Base-by-base conservation (phyloP, 179 eudicot genomes). In the Silene noctiflora region DNA sequence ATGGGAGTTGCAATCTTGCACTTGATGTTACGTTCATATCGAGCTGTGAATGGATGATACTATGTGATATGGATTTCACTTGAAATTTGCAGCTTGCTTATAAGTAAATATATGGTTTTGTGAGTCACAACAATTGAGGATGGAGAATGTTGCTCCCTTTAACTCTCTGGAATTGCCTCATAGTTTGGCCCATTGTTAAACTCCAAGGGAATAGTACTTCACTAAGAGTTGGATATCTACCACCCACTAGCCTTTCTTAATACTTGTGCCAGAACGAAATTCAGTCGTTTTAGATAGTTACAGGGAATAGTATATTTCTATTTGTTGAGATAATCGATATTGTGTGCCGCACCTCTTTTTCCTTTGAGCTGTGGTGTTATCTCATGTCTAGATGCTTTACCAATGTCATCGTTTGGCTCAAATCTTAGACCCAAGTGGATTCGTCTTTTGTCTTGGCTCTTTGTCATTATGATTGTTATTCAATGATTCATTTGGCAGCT, bases 401-500 rank as follows among this genome's bases (percentile, higher is more conserved):
- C 27, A 25, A 3, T 5, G n/a, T n/a, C n/a, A n/a, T n/a, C n/a
- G 72, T 8, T 39, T 69, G 22, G 3, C n/a, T 19, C 21, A 31
- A 20, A 69, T 42, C 8, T 11, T 33, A 44, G 4, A 4, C 5
- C 35, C 35, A 33, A 33, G 35, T 33, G 46, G 31, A 42, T 46
- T 19, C 39, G 14, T 24, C 21, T 68, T 11, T 29, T 55, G 25
- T 13, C 13, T 24, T 24, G 6, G 24, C 25, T 62, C 4, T 65
- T 65, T 3, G 21, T 17, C 19, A 0, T 20, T 64, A 51, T 42
- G 72, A 65, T 65, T 22, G 6, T 19, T n/a, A 48, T 16, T 16
- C 14, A 31, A 60, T 67, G 20, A 25, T 53, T 22, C 64, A 33
- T 67, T 53, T 78, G 81, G 67, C 94, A 93, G 94, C 86, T 72